Evolutionary conservation across 2,329 filamentous ascomycete species (phyloP).

Genomic region (Fusarium piperis): DNA sequence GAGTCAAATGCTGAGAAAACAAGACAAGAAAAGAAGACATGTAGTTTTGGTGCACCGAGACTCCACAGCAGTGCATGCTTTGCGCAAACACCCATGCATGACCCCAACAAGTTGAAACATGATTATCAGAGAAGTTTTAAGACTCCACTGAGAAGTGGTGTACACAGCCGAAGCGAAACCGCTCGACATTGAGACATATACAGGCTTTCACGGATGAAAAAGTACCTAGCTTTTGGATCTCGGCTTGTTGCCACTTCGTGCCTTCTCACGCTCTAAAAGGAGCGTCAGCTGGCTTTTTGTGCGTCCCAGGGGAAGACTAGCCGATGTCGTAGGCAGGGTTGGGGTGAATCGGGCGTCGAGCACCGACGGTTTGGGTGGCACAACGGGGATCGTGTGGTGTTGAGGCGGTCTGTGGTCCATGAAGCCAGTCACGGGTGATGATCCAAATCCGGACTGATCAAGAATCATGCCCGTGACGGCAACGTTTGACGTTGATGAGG

Average conservation of each 20-base stretch:
- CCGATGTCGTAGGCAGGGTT: conserved; percentile 58
- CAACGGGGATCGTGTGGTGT: conserved; percentile 40
- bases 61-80: conserved; percentile 15
- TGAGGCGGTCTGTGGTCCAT: conserved; percentile 28
- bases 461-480: conserved; percentile 57
- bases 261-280: conserved; percentile 64
- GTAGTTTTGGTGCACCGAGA: conserved; percentile 12
- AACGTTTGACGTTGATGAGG: conserved; percentile 53
- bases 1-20: conserved; percentile 2
- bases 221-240: conserved; percentile 40
- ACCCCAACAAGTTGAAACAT: not conserved
- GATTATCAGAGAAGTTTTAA: not conserved
- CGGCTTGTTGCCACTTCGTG: conserved; percentile 43
- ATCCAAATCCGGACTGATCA: conserved; percentile 48
- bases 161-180: conserved; percentile 6
- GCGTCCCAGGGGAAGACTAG: conserved; percentile 61
- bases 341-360: conserved; percentile 56
- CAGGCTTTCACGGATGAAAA: conserved; percentile 14
- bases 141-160: not conserved
- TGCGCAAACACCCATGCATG: not conserved
- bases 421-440: conserved; percentile 42
- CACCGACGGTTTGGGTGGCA: conserved; percentile 39
- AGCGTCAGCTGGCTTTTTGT: conserved; percentile 70
- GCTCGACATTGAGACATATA: conserved; percentile 16
- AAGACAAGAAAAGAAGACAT: not conserved